Conservation (phyloP, 305 asterid species). For the Solanum aculeatissimum region DNA sequence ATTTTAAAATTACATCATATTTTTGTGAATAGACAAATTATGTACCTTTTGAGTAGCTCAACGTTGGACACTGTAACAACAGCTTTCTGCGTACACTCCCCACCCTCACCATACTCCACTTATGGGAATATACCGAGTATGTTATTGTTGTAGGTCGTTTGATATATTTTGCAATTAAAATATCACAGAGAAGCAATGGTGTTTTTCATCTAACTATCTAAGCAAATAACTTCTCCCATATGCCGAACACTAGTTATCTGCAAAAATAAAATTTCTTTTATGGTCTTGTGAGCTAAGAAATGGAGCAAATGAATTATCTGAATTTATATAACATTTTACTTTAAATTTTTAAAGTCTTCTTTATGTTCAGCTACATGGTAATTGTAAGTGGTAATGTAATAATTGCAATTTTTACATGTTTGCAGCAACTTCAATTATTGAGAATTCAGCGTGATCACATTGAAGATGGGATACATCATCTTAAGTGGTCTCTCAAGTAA, state of each 20-base stretch:
- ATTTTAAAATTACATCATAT: neutral
- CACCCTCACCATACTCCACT: neutral
- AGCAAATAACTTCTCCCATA: neutral
- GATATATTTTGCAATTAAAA: neutral
- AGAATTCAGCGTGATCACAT: slow-evolving; percentile 74
- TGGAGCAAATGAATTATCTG: neutral
- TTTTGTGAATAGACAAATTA: neutral
- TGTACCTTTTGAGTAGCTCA: neutral
- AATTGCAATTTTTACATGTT: neutral
- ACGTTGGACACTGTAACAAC: neutral
- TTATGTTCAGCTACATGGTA: neutral
- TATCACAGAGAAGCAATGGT: neutral
- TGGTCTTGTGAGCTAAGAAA: neutral
- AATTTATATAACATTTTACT: neutral
- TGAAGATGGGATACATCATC: slow-evolving; percentile 77
- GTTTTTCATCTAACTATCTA: neutral
- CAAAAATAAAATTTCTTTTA: neutral
- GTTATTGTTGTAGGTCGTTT: neutral
- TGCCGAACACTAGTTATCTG: neutral
- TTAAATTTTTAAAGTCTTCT: neutral
- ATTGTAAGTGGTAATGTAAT: neutral
- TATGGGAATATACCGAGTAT: neutral
- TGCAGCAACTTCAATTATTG: slow-evolving; percentile 68
- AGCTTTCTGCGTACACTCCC: neutral
- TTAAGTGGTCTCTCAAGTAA: slow-evolving; percentile 83